Base-by-base conservation (phyloP, 2,329 filamentous ascomycete genomes). In the Macrophomina phaseolina region DNA sequence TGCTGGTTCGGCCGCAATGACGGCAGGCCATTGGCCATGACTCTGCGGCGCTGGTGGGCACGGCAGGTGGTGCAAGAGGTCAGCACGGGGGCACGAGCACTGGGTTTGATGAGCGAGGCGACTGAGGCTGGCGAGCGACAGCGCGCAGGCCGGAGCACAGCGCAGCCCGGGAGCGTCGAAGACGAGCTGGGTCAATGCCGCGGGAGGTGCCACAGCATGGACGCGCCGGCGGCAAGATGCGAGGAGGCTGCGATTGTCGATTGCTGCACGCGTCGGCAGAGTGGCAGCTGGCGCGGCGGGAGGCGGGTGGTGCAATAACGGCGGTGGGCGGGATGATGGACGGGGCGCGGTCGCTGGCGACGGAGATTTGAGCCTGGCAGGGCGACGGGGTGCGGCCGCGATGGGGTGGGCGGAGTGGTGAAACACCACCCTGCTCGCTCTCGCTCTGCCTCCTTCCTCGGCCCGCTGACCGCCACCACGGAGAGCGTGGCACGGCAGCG, bases 401-500 rank as follows among this genome's bases (percentile, higher is more conserved):
- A 55, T 49, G 58, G 16, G 23, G 32, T 23, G 49, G 42, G 32
- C 18, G 42, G 42, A 48, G 3, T 62, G 58, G 58, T 62, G 58
- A 62, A 62, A 62, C 58, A 38, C n/a, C 45, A 30, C 58, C 58
- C 58, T 62, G 58, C 58, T 30, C 53, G 18, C 16, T 16, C 18
- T 18, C n/a, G 38, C 52, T 23, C 34, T 28, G 18, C 28, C 49
- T 32, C n/a, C 28, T 5, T 16, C 58, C 6, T 14, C 58, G 58
- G 58, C 58, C 58, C 58, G 58, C 58, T 36, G 58, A 62, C 58
- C 58, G 58, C 58, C 58, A 62, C 42, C n/a, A 45, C 9, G 16
- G 42, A 28, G 56, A 62, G 49, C 49, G 58, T 62, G 58, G 28
- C 58, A 62, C 58, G 58, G 58, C 58, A 62, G 58, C 58, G 58